Evolutionary conservation across 345 rosid species (phyloP), one percentile per base, ranked within the genome.

Genomic region (Camelina sativa): DNA sequence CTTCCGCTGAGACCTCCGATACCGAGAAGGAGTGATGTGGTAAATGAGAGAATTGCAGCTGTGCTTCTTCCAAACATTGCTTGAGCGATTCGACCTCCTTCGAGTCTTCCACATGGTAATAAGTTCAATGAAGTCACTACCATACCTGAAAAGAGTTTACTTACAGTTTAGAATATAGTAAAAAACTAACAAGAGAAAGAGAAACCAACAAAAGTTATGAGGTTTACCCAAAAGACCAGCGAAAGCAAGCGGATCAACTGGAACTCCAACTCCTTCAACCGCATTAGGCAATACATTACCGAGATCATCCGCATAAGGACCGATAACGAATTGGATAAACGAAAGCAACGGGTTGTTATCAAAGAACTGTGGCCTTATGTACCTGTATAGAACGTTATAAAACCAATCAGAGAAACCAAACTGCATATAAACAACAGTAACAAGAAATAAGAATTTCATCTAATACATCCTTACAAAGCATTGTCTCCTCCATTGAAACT

Each of bases 51-150:
- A 56, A 94, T 47, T 0, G 82, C 35, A 11, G 98, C 95, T 0
- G 90, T 89, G 83, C 82, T 91, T 78, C 97, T 84, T 12, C 98
- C 98, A 0, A 91, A 89, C 96, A 91, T 89, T 5, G 91, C 95
- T 84, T 94, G 96, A 46, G 97, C 91, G 0, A 91, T 89, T n/a
- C 97, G 87, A 4, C 98, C 98, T 41, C 98, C 98, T 84, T 91
- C 96, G 0, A 94, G 98, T 62, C 95, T 87, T 55, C 98, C 97
- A 17, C 98, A 94, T 1, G 98, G 98, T 75, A 94, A 81, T 41
- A 94, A 75, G 85, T 94, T 94, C 77, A 91, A 76, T 37, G 98
- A 93, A 50, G 97, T 89, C 46, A 91, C 97, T 73, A 91, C 97
- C 98, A 89, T 94, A 69, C 97, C 97, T 93, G 87, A 71, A 76